Conservation (phyloP, 108 stramenopile genomes). For the Conticribra guillardii region DNA sequence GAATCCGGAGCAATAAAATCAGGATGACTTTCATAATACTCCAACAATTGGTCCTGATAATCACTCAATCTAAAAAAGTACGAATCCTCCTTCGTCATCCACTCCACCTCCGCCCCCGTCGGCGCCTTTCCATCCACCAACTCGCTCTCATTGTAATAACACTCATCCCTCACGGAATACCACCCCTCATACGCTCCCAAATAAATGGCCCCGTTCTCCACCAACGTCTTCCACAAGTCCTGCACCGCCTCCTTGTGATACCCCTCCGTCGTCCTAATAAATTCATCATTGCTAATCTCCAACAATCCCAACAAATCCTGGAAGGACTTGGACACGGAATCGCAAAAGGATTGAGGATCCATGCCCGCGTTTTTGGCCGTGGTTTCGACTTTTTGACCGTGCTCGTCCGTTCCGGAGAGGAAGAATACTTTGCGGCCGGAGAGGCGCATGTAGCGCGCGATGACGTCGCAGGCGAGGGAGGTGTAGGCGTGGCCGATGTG, state of each 20-base stretch:
- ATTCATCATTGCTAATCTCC: constrained; percentile 85
- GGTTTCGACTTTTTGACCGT: constrained; percentile 96
- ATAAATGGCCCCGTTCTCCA: constrained; percentile 89
- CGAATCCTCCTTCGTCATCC: constrained; percentile 94
- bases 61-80: constrained; percentile 95
- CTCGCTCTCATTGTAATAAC: constrained; percentile 95
- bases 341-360: constrained; percentile 84
- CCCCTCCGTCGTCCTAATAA: constrained; percentile 92
- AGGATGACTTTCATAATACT: constrained; percentile 82
- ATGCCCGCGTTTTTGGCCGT: constrained; percentile 76
- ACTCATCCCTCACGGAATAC: constrained; percentile 98
- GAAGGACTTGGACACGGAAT: constrained; percentile 80
- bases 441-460: constrained; percentile 95
- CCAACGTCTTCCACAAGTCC: constrained; percentile 85
- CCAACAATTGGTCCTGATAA: constrained; percentile 82
- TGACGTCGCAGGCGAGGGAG: constrained; percentile 92
- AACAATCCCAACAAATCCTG: constrained; percentile 80
- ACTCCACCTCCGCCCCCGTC: constrained; percentile 92
- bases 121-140: constrained; percentile 94
- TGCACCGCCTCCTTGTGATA: constrained; percentile 84
- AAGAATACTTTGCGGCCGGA: constrained; percentile 92
- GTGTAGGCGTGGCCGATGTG: constrained; percentile 99
- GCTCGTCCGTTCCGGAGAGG: constrained; percentile 97
- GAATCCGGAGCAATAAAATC: constrained; percentile 91
- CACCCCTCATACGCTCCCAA: constrained; percentile 95